Evolutionary conservation across 1,284 basidiomycete genomes (phyloP).

Genomic region (Laetiporus sulphureus): DNA sequence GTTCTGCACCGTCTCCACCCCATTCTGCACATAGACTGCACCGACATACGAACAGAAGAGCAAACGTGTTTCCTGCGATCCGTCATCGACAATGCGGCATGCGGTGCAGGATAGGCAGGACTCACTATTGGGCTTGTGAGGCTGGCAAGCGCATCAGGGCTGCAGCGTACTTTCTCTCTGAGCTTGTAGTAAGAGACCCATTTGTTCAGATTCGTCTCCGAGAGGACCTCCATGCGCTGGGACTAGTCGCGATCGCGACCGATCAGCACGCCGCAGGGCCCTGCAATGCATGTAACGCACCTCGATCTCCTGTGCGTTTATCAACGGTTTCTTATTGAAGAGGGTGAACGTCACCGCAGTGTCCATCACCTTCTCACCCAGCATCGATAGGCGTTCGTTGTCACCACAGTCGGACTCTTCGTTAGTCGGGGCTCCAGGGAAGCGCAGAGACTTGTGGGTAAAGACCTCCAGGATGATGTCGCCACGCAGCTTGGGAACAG

Average conservation of each 20-base stretch:
- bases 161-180: conserved; percentile 50
- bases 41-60: conserved; percentile 65
- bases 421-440: conserved; percentile 30
- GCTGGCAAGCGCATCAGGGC: conserved; percentile 32
- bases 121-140: conserved; percentile 47
- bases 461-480: conserved; percentile 59
- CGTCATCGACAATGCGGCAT: too few relatives aligned
- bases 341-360: conserved; percentile 42
- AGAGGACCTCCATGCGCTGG: conserved; percentile 31
- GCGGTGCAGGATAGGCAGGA: conserved; percentile 1
- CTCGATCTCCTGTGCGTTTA: conserved; percentile 40
- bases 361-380: conserved; percentile 48
- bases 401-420: conserved; percentile 42
- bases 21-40: conserved; percentile 52
- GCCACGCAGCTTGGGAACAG: conserved; percentile 37
- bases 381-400: conserved; percentile 47
- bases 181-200: conserved; percentile 57
- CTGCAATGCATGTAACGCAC: conserved; percentile 25
- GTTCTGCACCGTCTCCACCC: conserved; percentile 40
- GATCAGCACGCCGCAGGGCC: neutral
- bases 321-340: conserved; percentile 48
- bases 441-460: conserved; percentile 58
- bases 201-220: conserved; percentile 39
- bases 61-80: conserved; percentile 46
- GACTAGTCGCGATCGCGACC: conserved; percentile 24